Evolutionary conservation across 192 early-diverging fungal genomes (phyloP), one percentile per base, ranked within the genome.

Genomic region (Backusella psychrophila): DNA sequence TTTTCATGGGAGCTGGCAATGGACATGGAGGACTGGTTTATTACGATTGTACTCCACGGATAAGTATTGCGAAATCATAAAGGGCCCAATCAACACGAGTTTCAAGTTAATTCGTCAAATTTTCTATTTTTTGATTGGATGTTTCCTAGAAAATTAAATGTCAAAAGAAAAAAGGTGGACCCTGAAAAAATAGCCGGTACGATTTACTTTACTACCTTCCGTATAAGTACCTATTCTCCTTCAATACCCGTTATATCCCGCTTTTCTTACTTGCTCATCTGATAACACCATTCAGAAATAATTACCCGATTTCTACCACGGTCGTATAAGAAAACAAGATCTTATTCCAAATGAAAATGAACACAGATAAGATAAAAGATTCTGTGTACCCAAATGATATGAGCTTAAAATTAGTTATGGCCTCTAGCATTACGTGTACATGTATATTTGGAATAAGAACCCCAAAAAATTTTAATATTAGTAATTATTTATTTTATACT

Each of bases 201-300:
- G n/a, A 23, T 17, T 49, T 63, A 63, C 56, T 29, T 14, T 63
- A 23, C 12, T 29, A 23, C 23, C 26, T 63, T 63, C 56, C 23
- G 56, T 29, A 29, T 26, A 29, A 63, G 56, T 23, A 23, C 56
- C 56, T 63, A 63, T 63, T 63, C 56, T 63, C 56, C 56, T 63
- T 63, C 56, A 63, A 63, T 63, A 63, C 56, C 56, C 56, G 56
- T 63, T 63, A 63, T 63, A 63, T 63, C 56, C 56, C 56, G 56
- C 23, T 14, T 23, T 63, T 63, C 56, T 63, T 63, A 14, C 56
- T 63, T 63, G 21, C 56, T 29, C 56, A 63, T 63, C 56, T 63
- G 56, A 63, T 63, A 63, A 29, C 8, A 63, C 56, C 56, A 63
- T 29, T n/a, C 23, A 23, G 26, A 63, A 63, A 63, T 63, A 63